Evolutionary conservation across 331 rosid genomes (phyloP), one percentile per base, ranked within the genome.

Genomic region (Cydonia oblonga): DNA sequence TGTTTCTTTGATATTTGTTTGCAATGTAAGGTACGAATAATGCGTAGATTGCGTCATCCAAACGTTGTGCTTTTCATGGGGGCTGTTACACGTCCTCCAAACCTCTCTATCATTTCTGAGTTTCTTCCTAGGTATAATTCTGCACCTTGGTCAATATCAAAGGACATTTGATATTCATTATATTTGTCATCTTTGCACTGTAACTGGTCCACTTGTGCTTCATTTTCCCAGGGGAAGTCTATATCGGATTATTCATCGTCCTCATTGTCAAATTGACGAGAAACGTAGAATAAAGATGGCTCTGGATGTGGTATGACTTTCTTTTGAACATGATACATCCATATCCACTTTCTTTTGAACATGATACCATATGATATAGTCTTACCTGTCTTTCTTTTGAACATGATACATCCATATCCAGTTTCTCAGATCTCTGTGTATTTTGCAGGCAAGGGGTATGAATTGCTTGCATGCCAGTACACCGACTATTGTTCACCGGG

Each of bases 51-150:
- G 76, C 97, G 98, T 4, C 98, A 89, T 95, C 98, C 98, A 40
- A 95, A 95, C 75, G 88, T 95, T 75, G 97, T 95, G 79, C 96
- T 95, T 67, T 95, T 95, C 75, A 89, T 95, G 96, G 98, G 98
- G 78, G 98, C 98, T 56, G 96, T 95, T 81, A 95, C 97, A 51
- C 97, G 97, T 70, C 92, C 98, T 53, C 98, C 98, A 53, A 81
- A 91, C 78, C 98, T 95, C 71, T 95, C 98, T 61, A 95, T 95
- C 76, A 86, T 95, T 83, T 78, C 97, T 7, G 98, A 95, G 91
- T 95, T 84, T 86, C 91, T 91, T 81, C 98, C 97, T 5, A 84
- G 90, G 90, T 86, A 81, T 72, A 44, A 10, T 53, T 56, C 64
- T 81, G 66, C 59, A 51, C 74, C 44, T 70, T 49, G 20, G 42